phyloP scores from a whole-genome alignment of 345 rosid species.

The Populus nigra region DNA sequence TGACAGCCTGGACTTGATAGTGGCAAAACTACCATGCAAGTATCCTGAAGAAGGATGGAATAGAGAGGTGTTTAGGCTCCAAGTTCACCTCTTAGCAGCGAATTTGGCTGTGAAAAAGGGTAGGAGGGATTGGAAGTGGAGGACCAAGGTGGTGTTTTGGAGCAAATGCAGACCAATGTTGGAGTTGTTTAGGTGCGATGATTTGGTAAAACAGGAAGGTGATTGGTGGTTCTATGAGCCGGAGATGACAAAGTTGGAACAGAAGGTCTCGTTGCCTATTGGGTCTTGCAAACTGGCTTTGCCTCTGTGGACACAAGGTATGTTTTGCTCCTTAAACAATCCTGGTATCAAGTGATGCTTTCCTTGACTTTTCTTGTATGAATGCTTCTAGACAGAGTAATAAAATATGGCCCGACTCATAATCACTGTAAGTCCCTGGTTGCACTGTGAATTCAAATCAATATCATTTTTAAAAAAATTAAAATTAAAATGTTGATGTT shows the following conservation, averaged over 20 bases:
- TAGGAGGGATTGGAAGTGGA: conserved; percentile 54
- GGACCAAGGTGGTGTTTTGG: conserved; percentile 66
- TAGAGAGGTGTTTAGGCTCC: conserved; percentile 79
- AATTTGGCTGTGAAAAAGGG: conserved; percentile 59
- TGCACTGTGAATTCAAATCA: too few species aligned
- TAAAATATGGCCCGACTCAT: too few species aligned
- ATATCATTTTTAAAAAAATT: too few species aligned
- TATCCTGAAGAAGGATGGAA: conserved; percentile 80
- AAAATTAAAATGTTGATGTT: too few species aligned
- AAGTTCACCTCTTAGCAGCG: conserved; percentile 70
- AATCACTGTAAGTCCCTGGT: too few species aligned
- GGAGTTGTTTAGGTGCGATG: conserved; percentile 81
- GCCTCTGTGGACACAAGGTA: conserved; percentile 92
- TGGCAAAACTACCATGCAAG: conserved; percentile 72
- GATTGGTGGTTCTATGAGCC: conserved; percentile 87
- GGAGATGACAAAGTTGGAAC: conserved; percentile 55
- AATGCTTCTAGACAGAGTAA: not conserved
- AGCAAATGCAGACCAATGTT: conserved; percentile 89
- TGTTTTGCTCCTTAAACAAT: not conserved
- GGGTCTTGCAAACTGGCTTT: conserved; percentile 80
- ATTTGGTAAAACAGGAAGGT: conserved; percentile 62
- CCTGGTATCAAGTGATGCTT: not conserved
- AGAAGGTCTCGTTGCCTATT: conserved; percentile 66
- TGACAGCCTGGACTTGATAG: conserved; percentile 61
- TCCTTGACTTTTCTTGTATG: too few species aligned